A percentile compares a stretch with the other conserved stretches of the same genome.
These are phyloP conservation scores for Komagataella pseudopastoris DNA, from an alignment of 805 yeast species.

Conservation along the genomic window DNA sequence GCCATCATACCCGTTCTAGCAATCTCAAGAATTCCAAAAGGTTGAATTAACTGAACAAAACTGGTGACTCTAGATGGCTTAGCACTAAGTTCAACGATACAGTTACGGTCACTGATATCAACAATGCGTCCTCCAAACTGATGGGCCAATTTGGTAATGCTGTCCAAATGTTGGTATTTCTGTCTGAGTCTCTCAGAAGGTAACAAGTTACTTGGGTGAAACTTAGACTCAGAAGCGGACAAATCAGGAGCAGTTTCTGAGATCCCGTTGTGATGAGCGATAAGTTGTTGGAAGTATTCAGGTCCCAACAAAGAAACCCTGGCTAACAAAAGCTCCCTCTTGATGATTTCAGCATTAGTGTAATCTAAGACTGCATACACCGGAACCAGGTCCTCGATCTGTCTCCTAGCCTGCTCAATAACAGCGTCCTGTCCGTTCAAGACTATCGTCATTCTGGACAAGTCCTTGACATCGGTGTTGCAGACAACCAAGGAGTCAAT, in stretches of 20 bases:
- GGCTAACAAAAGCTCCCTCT: conserved; percentile 83
- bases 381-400: conserved; percentile 94
- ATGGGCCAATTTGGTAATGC: conserved; percentile 63
- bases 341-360: conserved; percentile 77
- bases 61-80: conserved; percentile 84
- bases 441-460: conserved; percentile 94
- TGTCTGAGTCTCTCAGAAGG: conserved; percentile 90
- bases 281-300: conserved; percentile 92
- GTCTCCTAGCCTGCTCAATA: conserved; percentile 96
- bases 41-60: conserved; percentile 79
- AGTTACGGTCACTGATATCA: conserved; percentile 86
- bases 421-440: conserved; percentile 91
- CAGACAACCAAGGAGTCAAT: conserved; percentile 96
- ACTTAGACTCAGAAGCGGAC: conserved; percentile 28
- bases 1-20: conserved; percentile 99
- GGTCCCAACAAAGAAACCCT: conserved; percentile 91
- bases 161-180: conserved; percentile 79
- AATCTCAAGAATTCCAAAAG: conserved; percentile 91
- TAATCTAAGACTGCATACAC: conserved; percentile 97
- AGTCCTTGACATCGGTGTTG: conserved; percentile 88
- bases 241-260: conserved; percentile 27
- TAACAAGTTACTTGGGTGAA: conserved; percentile 82
- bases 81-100: conserved; percentile 88
- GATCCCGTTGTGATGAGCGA: conserved; percentile 64
- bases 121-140: conserved; percentile 91